phyloP scores from a whole-genome alignment of 208 protist genomes.

The Leishmania tarentolae region DNA sequence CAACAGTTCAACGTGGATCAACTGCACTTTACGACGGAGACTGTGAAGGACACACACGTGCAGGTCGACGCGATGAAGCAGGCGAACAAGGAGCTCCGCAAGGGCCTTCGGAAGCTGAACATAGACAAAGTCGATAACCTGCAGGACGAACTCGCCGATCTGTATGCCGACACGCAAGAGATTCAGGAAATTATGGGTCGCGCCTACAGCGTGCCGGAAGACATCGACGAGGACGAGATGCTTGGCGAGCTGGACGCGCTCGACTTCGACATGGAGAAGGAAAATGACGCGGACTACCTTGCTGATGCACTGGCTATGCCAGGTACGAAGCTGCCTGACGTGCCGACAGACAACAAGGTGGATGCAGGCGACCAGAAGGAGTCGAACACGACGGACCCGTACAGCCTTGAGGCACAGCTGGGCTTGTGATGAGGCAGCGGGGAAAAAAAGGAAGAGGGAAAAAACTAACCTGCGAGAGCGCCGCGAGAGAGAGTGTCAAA shows the following conservation, averaged over 20 bases:
- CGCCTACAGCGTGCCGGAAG: constrained; percentile 89
- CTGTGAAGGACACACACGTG: constrained; percentile 91
- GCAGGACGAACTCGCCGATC: constrained; percentile 90
- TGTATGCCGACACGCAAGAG: constrained; percentile 92
- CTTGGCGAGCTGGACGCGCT: constrained; percentile 89
- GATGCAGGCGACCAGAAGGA: constrained; percentile 41
- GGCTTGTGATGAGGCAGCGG: constrained; percentile 53
- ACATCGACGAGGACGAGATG: constrained; percentile 94
- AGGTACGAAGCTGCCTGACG: constrained; percentile 53
- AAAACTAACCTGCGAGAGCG: neutral
- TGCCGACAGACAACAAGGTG: constrained; percentile 39
- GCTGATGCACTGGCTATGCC: constrained; percentile 82
- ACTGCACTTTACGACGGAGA: constrained; percentile 90
- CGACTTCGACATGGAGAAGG: constrained; percentile 82
- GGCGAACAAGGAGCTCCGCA: constrained; percentile 85
- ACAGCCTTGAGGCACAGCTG: constrained; percentile 84
- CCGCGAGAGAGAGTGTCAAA: neutral
- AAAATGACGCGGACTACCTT: constrained; percentile 81
- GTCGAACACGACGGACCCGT: constrained; percentile 62
- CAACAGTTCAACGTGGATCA: constrained; percentile 95
- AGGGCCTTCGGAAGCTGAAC: constrained; percentile 87
- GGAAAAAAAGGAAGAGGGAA: neutral
- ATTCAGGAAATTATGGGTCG: constrained; percentile 94
- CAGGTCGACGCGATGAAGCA: constrained; percentile 90
- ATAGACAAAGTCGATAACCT: constrained; percentile 84